Evolutionary conservation across 805 yeast species (phyloP), one percentile per base, ranked within the genome.

Genomic region (Candida ponderosae): DNA sequence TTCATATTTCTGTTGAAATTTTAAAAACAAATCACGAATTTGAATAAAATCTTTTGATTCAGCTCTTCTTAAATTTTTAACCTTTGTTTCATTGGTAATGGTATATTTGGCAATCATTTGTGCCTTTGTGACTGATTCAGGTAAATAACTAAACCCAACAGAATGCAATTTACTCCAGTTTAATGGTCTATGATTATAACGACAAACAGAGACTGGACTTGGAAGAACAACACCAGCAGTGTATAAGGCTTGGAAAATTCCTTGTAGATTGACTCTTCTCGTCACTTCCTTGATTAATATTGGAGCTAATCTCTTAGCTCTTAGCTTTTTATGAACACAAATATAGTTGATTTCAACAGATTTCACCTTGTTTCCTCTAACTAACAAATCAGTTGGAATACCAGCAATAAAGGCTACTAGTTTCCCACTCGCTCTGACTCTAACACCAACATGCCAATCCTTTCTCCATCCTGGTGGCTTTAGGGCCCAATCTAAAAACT

Each of bases 181-280:
- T 46, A 93, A 65, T 2, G 97, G 94, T 50, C 98, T 82, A 62
- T 93, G 98, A 31, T 84, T 82, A 59, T 93, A 93, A 42, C 97
- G 74, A 56, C 94, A 81, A 2, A 86, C 78, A 11, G 95, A 67
- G 5, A 90, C 75, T 0, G 98, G 98, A n/a, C 89, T 79, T 18
- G 98, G 98, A 40, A 93, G 68, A 2, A 87, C 80, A 3, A 80
- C 77, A 10, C 97, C 98, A 0, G 90, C 95, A 9, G 98, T 90
- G 61, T 86, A 87, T 42, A 93, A 70, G 0, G 97, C 98, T 59
- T 89, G 97, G 96, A 97, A 93, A 42, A 89, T 83, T 41, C 84
- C 76, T 32, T 71, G 69, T 44, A 75, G 71, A 61, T 93, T 90
- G 45, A 93, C 93, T 48, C 97, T 72, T 56, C 98, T 74, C 4